phyloP scores from a whole-genome alignment of 2,329 filamentous ascomycete species.

The Paecilomyces sp. region DNA sequence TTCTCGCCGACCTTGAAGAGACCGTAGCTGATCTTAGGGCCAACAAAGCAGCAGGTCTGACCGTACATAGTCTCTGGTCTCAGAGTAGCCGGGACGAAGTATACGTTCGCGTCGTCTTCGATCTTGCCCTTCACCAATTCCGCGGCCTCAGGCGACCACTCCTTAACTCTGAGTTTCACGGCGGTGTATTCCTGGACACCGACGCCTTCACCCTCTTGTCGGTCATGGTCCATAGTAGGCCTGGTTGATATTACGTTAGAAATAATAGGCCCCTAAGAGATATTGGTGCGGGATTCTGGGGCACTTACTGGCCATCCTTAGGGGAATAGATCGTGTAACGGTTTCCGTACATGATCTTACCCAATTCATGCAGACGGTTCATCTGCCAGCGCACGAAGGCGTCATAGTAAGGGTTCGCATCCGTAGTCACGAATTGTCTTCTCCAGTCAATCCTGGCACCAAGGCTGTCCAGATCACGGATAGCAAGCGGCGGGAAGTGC shows the following conservation, averaged over 20 bases:
- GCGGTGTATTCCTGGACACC: slow-evolving; percentile 88
- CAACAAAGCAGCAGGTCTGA: slow-evolving; percentile 91
- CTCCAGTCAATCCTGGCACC: slow-evolving; percentile 90
- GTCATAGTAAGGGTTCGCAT: slow-evolving; percentile 95
- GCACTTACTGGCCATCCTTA: slow-evolving; percentile 63
- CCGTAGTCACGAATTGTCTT: slow-evolving; percentile 85
- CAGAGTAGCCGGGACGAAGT: slow-evolving; percentile 84
- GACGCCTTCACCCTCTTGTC: slow-evolving; percentile 72
- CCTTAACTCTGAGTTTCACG: slow-evolving; percentile 81
- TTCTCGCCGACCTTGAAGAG: slow-evolving; percentile 71
- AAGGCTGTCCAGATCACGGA: slow-evolving; percentile 71
- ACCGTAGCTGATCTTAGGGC: slow-evolving; percentile 82
- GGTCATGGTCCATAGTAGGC: slow-evolving; percentile 84
- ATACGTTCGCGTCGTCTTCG: slow-evolving; percentile 71
- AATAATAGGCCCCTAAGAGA: background rate
- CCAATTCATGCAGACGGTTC: slow-evolving; percentile 78
- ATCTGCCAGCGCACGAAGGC: slow-evolving; percentile 96
- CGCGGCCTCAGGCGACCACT: slow-evolving; percentile 75
- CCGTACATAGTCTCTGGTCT: slow-evolving; percentile 98
- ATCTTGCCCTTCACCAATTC: slow-evolving; percentile 69
- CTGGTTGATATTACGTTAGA: background rate
- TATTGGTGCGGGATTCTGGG: background rate
- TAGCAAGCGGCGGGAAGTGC: slow-evolving; percentile 77
- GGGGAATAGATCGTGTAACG: slow-evolving; percentile 89
- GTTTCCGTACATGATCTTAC: slow-evolving; percentile 91